These are phyloP conservation scores for Ustilago loliicola DNA, from an alignment of 1,284 basidiomycete genomes.

Conservation along the genomic window DNA sequence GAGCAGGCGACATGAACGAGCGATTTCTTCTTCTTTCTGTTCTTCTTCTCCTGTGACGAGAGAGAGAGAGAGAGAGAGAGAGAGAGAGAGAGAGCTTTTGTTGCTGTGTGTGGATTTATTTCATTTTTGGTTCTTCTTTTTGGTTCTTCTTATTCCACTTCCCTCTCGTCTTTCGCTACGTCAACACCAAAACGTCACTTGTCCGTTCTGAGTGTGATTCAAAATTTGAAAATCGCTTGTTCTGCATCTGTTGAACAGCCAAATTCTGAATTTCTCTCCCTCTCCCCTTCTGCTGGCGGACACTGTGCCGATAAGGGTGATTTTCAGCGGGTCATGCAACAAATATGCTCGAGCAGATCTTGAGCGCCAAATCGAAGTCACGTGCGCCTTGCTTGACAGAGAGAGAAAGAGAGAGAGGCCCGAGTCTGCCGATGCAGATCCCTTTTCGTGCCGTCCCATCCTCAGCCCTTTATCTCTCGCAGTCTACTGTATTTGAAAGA, in stretches of 20 bases:
- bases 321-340: neutral
- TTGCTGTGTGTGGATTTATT: neutral
- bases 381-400: no score
- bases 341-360: conserved; percentile 1
- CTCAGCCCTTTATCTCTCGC: no score
- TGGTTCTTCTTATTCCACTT: conserved; percentile 5
- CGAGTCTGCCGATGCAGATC: conserved; percentile 6
- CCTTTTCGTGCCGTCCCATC: neutral
- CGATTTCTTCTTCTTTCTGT: conserved; percentile 11
- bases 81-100: neutral
- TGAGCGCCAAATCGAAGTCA: neutral
- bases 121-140: neutral
- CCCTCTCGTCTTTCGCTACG: neutral
- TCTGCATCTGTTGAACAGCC: neutral
- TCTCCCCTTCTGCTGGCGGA: neutral
- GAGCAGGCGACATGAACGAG: conserved; percentile 16
- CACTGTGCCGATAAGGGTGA: conserved; percentile 1
- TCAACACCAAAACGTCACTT: neutral
- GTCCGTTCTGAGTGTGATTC: neutral
- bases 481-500: no score
- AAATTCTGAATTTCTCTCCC: conserved; percentile 6
- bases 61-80: neutral
- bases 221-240: conserved; percentile 1
- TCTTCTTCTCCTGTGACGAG: neutral
- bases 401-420: neutral